Base-by-base conservation (phyloP, 2,329 filamentous ascomycete genomes). In the Rhinocladiella mackenziei region DNA sequence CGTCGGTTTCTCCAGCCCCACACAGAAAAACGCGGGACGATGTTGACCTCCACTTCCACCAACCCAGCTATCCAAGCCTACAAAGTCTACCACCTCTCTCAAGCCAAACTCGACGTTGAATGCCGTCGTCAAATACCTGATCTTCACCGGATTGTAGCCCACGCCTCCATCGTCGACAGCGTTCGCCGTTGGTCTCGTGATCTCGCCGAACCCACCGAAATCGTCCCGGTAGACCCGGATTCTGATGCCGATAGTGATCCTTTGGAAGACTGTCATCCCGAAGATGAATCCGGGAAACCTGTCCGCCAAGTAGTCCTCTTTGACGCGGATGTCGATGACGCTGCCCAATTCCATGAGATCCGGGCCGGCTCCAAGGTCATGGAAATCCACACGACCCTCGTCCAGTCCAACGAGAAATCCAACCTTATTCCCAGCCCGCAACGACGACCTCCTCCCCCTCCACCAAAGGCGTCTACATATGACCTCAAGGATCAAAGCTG, bases 21-120 rank as follows among this genome's bases (percentile, higher is more conserved):
- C n/a, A n/a, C n/a, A n/a, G n/a, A n/a, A n/a, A n/a, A n/a, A n/a
- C n/a, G n/a, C n/a, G n/a, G 7, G 4, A 31, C 43, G 23, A 46
- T 46, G 43, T 33, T 42, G 2, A 4, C 43, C 26, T 43, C 40
- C 29, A n/a, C n/a, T n/a, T n/a, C n/a, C 7, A 37, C 38, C 9
- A 53, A 47, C 14, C 50, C 50, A 5, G 50, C 50, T 43, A 38
- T 53, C 31, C 44, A 44, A 17, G 50, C 50, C 23, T 53, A 53
- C 46, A 49, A 49, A 36, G 50, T 53, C 19, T 53, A 50, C 31
- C 45, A 50, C 35, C 43, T 53, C 18, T 43, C 42, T 23, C 46
- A 49, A 20, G 28, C 33, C 39, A 53, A 53, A 40, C 50, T 53
- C 13, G 50, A 53, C 32, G 39, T 26, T 5, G 50, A 53, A 40